Conservation (phyloP, 2,329 filamentous ascomycete genomes). For the Parastagonospora avenae region DNA sequence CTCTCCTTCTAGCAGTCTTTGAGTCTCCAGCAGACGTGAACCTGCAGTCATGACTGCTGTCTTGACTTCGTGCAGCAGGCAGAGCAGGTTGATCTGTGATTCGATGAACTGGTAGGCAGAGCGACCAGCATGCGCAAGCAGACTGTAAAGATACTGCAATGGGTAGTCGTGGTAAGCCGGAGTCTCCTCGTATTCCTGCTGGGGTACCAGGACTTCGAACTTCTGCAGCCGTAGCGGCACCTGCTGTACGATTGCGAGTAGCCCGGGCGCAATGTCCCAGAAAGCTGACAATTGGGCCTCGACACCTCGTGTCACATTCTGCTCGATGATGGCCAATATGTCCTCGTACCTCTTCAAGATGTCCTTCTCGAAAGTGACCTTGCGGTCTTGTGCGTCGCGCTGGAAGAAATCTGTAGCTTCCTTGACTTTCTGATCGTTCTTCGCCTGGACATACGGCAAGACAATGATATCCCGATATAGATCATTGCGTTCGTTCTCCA, state of each 20-base stretch:
- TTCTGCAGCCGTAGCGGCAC: slow-evolving; percentile 66
- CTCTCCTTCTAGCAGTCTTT: slow-evolving; percentile 55
- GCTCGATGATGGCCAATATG: slow-evolving; percentile 79
- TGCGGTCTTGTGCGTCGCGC: slow-evolving; percentile 75
- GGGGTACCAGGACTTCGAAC: slow-evolving; percentile 78
- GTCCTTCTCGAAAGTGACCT: slow-evolving; percentile 72
- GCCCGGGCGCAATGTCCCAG: slow-evolving; percentile 92
- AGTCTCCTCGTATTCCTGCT: slow-evolving; percentile 82
- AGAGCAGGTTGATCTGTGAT: slow-evolving; percentile 87
- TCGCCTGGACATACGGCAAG: slow-evolving; percentile 74
- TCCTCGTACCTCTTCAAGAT: slow-evolving; percentile 74
- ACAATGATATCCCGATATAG: slow-evolving; percentile 85
- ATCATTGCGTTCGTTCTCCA: slow-evolving; percentile 83
- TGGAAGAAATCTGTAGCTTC: slow-evolving; percentile 83
- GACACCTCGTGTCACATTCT: slow-evolving; percentile 84
- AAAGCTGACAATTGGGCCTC: slow-evolving; percentile 92
- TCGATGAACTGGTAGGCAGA: slow-evolving; percentile 97
- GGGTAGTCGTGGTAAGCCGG: slow-evolving; percentile 80
- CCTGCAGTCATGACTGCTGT: slow-evolving; percentile 75
- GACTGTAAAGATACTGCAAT: slow-evolving; percentile 85
- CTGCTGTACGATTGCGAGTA: slow-evolving; percentile 78
- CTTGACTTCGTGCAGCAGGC: slow-evolving; percentile 87
- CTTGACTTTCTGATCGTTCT: slow-evolving; percentile 77
- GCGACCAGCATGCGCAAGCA: slow-evolving; percentile 87
- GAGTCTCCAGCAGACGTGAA: slow-evolving; percentile 69